A percentile compares a stretch with the other conserved stretches of the same genome.
These are phyloP conservation scores for Chlorella sp. DNA, from an alignment of 139 green algal genomes.

Conservation along the genomic window DNA sequence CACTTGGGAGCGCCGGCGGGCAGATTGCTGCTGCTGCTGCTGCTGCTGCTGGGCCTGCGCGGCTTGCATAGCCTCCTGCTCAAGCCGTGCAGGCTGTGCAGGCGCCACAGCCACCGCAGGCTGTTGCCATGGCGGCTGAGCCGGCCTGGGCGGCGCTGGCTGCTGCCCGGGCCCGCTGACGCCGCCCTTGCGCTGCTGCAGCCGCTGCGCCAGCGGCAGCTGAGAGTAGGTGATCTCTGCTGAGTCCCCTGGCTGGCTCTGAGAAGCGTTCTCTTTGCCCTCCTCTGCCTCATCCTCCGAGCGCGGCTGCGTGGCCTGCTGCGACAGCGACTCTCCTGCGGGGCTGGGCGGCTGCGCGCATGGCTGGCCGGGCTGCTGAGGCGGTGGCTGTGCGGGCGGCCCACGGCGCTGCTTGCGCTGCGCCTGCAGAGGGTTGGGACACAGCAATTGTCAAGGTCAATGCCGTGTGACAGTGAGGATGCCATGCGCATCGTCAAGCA, in stretches of 20 bases:
- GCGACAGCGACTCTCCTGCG: neutral
- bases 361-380: neutral
- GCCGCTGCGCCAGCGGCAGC: neutral
- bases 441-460: too few relatives aligned
- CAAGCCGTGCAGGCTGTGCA: too few relatives aligned
- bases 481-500: too few relatives aligned
- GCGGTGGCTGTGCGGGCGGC: neutral
- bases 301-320: neutral
- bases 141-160: neutral
- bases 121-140: neutral
- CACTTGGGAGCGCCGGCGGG: too few relatives aligned
- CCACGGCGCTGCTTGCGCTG: too few relatives aligned
- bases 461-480: too few relatives aligned
- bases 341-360: neutral
- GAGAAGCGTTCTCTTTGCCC: neutral
- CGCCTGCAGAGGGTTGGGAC: too few relatives aligned
- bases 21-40: neutral
- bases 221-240: constrained; percentile 9
- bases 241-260: too few relatives aligned
- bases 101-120: too few relatives aligned
- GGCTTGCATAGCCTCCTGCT: neutral
- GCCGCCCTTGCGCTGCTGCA: constrained; percentile 1
- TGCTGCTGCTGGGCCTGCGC: neutral
- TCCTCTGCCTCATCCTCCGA: neutral
- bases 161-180: neutral